Percentiles rank a stretch among this genome's conserved stretches.
Conservation (phyloP, 164 flowering plant species). For the Sedum album region DNA sequence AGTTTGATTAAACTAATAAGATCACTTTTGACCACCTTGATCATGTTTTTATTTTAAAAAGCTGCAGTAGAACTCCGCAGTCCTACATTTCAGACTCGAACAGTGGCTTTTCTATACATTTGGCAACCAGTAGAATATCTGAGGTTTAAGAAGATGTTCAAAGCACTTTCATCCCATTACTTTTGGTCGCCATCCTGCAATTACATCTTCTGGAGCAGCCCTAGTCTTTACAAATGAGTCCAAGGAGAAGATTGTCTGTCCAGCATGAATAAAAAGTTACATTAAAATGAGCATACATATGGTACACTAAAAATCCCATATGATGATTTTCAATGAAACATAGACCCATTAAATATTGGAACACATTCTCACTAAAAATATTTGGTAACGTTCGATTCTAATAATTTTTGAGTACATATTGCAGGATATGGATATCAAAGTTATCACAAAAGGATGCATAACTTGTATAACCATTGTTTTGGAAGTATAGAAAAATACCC, state of each 20-base stretch:
- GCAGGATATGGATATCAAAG: neutral
- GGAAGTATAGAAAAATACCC: too few species aligned
- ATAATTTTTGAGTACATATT: neutral
- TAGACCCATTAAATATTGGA: neutral
- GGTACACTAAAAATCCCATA: neutral
- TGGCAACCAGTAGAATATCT: neutral
- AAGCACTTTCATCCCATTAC: constrained; percentile 38
- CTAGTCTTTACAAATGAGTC: constrained; percentile 73
- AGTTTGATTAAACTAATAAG: too few species aligned
- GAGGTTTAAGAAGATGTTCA: neutral
- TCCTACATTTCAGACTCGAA: neutral
- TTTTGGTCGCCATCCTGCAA: constrained; percentile 92
- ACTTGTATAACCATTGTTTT: too few species aligned
- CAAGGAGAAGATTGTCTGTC: constrained; percentile 59
- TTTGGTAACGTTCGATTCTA: neutral
- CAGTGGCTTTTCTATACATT: neutral
- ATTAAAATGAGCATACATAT: neutral
- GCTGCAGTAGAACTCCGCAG: neutral
- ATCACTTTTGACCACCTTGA: too few species aligned
- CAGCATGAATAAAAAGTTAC: neutral
- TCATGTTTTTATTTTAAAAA: too few species aligned
- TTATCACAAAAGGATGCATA: neutral
- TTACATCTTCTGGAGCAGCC: constrained; percentile 63
- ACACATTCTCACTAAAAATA: neutral
- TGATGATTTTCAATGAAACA: too few species aligned